phyloP scores from a whole-genome alignment of 148 eudicot species.

The Cornus controversa region DNA sequence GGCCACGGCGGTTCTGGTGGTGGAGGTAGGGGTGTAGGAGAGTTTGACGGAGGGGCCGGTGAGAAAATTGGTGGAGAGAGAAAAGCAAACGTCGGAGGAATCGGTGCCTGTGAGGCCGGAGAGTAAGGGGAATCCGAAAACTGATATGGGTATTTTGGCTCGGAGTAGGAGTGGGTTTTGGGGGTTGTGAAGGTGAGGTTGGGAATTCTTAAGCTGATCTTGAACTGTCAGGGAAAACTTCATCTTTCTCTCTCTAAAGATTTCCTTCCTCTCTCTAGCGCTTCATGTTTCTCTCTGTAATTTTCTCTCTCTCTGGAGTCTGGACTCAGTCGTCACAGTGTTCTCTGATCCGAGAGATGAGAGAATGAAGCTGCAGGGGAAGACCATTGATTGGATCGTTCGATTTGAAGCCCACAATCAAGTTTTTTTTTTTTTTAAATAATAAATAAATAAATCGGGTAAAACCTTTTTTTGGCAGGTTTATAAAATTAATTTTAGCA shows the following conservation, averaged over 20 bases:
- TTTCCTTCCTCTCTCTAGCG: neutral
- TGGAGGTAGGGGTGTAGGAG: conserved; percentile 57
- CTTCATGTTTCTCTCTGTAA: too few species aligned
- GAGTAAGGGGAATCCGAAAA: conserved; percentile 70
- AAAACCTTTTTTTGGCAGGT: too few species aligned
- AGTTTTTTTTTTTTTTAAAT: neutral
- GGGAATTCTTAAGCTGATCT: conserved; percentile 44
- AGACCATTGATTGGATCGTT: neutral
- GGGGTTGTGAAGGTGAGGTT: conserved; percentile 15
- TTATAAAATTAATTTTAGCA: too few species aligned
- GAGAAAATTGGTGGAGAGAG: conserved; percentile 70
- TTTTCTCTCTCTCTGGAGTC: too few species aligned
- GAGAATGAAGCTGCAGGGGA: neutral
- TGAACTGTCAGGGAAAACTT: conserved; percentile 57
- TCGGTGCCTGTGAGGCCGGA: conserved; percentile 63
- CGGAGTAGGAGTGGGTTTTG: conserved; percentile 49
- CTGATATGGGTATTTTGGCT: conserved; percentile 71
- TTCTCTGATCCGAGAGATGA: neutral
- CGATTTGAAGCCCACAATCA: neutral
- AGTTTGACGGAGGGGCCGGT: conserved; percentile 77
- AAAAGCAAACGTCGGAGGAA: conserved; percentile 69
- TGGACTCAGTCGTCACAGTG: too few species aligned
- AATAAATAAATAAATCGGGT: too few species aligned
- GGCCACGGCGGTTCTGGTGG: conserved; percentile 29
- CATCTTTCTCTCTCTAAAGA: conserved; percentile 27